Evolutionary conservation across 2,329 filamentous ascomycete species (phyloP).

Genomic region (Coniochaeta sp.): DNA sequence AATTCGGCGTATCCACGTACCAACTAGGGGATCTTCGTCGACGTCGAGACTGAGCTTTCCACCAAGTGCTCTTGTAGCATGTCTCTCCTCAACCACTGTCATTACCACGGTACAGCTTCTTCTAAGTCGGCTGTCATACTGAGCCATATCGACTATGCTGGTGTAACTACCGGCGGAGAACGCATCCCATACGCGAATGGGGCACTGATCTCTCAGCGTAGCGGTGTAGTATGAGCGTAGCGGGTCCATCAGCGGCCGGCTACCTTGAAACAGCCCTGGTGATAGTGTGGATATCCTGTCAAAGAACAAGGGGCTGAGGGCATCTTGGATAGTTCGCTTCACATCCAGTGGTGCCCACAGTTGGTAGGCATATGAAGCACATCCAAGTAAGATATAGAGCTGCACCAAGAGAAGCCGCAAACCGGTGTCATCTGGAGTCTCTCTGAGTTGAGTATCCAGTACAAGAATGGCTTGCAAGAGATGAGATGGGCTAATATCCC

Average conservation of each 20-base stretch:
- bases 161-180: slow-evolving; percentile 43
- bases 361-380: slow-evolving; percentile 35
- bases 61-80: slow-evolving; percentile 35
- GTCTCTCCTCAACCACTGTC: slow-evolving; percentile 43
- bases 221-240: slow-evolving; percentile 37
- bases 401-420: slow-evolving; percentile 44
- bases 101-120: slow-evolving; percentile 45
- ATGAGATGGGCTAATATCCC: slow-evolving; percentile 16
- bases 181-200: slow-evolving; percentile 37
- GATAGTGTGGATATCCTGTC: slow-evolving; percentile 47
- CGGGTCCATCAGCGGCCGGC: slow-evolving; percentile 29
- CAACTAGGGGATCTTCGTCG: slow-evolving; percentile 34
- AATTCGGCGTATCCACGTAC: slow-evolving; percentile 27
- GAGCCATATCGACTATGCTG: slow-evolving; percentile 39
- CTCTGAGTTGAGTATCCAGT: slow-evolving; percentile 40
- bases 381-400: slow-evolving; percentile 43
- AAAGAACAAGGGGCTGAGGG: slow-evolving; percentile 45
- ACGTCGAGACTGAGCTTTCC: slow-evolving; percentile 29
- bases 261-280: slow-evolving; percentile 32
- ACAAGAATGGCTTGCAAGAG: slow-evolving; percentile 42
- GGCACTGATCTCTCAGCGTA: slow-evolving; percentile 29
- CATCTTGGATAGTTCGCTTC: slow-evolving; percentile 52
- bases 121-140: slow-evolving; percentile 34
- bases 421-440: slow-evolving; percentile 36
- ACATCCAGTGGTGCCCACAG: slow-evolving; percentile 45